Conservation (phyloP, 2,329 filamentous ascomycete species). For the Fragosphaeria purpurea region DNA sequence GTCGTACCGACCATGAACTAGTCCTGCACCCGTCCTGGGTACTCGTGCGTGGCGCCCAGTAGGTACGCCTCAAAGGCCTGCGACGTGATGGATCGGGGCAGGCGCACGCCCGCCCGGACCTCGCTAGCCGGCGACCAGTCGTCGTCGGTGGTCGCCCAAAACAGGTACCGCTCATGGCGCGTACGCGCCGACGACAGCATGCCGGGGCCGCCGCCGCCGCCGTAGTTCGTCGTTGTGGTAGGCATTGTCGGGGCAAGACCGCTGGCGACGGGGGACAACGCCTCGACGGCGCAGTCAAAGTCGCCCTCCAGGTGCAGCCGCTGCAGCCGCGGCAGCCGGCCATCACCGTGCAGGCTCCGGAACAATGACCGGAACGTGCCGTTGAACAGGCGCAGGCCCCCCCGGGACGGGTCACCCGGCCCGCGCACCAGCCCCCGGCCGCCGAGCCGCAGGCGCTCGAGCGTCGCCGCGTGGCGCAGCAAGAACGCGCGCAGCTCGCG, state of each 20-base stretch:
- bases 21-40: conserved; percentile 18
- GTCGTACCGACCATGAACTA: too few species aligned
- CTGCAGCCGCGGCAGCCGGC: conserved; percentile 25
- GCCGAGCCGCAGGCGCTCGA: conserved; percentile 33
- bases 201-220: not conserved
- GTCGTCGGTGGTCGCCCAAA: conserved; percentile 31
- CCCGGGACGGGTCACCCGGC: conserved; percentile 20
- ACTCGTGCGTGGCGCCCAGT: conserved; percentile 24
- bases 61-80: conserved; percentile 31
- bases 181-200: not conserved
- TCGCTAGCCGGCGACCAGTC: conserved; percentile 22
- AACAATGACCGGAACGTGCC: conserved; percentile 36
- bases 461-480: conserved; percentile 26
- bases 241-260: not conserved
- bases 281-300: conserved; percentile 26
- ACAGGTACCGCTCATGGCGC: conserved; percentile 29
- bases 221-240: too few species aligned
- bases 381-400: conserved; percentile 34
- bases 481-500: conserved; percentile 33
- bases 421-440: conserved; percentile 29
- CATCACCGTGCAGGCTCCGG: conserved; percentile 24
- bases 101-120: not conserved
- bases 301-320: conserved; percentile 36
- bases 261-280: not conserved
- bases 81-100: conserved; percentile 25